Evolutionary conservation across 805 yeast species (phyloP), one percentile per base, ranked within the genome.

Genomic region (Jamesozyma gamospora): DNA sequence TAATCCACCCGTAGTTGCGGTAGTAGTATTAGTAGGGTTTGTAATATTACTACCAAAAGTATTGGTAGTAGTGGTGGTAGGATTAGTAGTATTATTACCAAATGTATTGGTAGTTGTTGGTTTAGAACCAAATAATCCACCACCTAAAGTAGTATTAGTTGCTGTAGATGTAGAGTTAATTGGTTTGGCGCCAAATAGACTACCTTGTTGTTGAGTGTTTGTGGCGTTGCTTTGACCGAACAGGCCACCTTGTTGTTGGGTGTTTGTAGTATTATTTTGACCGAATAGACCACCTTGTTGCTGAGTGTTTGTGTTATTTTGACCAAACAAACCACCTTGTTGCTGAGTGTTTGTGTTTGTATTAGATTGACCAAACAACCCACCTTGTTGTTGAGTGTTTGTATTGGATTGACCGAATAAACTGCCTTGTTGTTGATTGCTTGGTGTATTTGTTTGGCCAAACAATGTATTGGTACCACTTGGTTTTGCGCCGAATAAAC

Each of bases 311-410:
- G 63, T 62, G 30, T 48, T 32, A 15, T 24, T 57, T 36, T 62
- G 65, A 15, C 64, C 76, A 60, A 73, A 67, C 28, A 61, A 33
- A 13, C 63, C 63, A 30, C 66, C 58, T 28, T 29, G 47, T 21
- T 47, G 35, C 48, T 57, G 35, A 39, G 25, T 31, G 14, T 31
- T 38, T 29, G 36, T 40, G 50, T 34, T 34, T 38, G 40, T 44
- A 27, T 41, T 42, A 40, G 50, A 65, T 17, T 41, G 41, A 17
- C 66, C 66, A 47, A 61, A 60, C 19, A 57, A 31, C 12, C 60
- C 62, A 21, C 66, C 65, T 21, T 30, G 8, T 14, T 47, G 55
- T 37, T 60, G 64, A 35, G 27, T 32, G 10, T 35, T 35, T 25
- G 36, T 40, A 32, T 32, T 40, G 12, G 31, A 10, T 12, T 6